A percentile compares a stretch with the other conserved stretches of the same genome.
phyloP scores from a whole-genome alignment of 1,284 basidiomycete genomes.

The Fomes fomentarius region DNA sequence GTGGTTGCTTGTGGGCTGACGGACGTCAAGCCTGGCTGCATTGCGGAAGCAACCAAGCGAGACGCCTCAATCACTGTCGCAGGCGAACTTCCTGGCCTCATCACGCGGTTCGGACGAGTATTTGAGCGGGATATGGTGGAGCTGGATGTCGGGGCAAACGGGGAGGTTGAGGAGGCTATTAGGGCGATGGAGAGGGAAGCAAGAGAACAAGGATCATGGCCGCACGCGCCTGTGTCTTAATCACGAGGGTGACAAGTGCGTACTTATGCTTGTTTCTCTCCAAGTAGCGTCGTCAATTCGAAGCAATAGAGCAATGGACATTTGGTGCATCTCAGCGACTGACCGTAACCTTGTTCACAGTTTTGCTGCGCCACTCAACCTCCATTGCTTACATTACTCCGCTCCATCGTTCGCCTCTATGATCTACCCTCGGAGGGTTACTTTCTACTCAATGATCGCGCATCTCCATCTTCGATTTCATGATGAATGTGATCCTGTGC shows the following conservation, averaged over 20 bases:
- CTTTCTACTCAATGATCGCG: too few relatives aligned
- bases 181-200: constrained; percentile 32
- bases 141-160: constrained; percentile 38
- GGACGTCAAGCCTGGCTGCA: constrained; percentile 80
- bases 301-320: too few relatives aligned
- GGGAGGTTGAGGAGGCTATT: constrained; percentile 58
- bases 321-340: too few relatives aligned
- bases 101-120: constrained; percentile 52
- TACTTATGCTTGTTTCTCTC: too few relatives aligned
- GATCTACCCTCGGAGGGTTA: too few relatives aligned
- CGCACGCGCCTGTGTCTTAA: constrained; percentile 8
- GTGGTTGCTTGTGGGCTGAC: constrained; percentile 92
- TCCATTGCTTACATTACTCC: too few relatives aligned
- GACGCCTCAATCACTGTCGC: constrained; percentile 40
- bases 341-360: too few relatives aligned
- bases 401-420: too few relatives aligned
- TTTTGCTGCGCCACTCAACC: too few relatives aligned
- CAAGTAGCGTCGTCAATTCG: too few relatives aligned
- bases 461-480: too few relatives aligned
- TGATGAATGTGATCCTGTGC: too few relatives aligned
- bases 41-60: constrained; percentile 49
- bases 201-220: constrained; percentile 21
- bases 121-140: constrained; percentile 59
- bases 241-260: background rate
- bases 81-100: constrained; percentile 55